Percentiles rank a stretch among this genome's conserved stretches.
phyloP scores from a whole-genome alignment of 441 rosid species.

The Populus hybrid region DNA sequence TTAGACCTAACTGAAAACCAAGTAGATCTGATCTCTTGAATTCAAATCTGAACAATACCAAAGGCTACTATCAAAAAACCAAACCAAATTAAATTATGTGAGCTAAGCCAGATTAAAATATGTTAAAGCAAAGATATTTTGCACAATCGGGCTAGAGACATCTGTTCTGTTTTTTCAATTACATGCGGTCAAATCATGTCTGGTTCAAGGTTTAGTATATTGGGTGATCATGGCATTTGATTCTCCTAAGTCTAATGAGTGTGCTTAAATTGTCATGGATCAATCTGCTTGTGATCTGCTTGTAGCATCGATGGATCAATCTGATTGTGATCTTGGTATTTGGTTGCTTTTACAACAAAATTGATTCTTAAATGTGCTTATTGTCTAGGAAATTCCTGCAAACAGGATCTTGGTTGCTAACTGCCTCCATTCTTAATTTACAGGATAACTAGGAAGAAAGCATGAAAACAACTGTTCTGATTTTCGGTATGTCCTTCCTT shows the following conservation, averaged over 20 bases:
- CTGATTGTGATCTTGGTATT: too few species aligned
- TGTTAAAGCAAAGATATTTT: neutral
- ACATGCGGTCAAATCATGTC: neutral
- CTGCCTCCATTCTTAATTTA: constrained; percentile 12
- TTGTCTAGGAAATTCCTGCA: neutral
- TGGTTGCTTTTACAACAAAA: neutral
- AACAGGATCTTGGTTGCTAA: constrained; percentile 7
- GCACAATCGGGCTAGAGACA: neutral
- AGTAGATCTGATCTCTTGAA: neutral
- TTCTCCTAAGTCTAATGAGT: neutral
- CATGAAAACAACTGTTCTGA: constrained; percentile 39
- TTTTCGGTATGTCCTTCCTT: constrained; percentile 14
- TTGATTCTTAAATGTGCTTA: neutral
- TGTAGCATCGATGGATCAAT: neutral
- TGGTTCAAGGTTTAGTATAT: neutral
- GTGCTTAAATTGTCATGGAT: neutral
- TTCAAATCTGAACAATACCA: neutral
- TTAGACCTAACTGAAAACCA: neutral
- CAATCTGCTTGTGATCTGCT: neutral
- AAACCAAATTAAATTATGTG: neutral
- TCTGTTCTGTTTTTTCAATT: neutral
- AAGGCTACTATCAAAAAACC: neutral
- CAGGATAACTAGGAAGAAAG: constrained; percentile 97
- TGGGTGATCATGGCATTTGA: neutral
- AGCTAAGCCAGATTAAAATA: neutral